Base-by-base conservation (phyloP, 805 yeast species). In the Blastobotrys chiropterorum region DNA sequence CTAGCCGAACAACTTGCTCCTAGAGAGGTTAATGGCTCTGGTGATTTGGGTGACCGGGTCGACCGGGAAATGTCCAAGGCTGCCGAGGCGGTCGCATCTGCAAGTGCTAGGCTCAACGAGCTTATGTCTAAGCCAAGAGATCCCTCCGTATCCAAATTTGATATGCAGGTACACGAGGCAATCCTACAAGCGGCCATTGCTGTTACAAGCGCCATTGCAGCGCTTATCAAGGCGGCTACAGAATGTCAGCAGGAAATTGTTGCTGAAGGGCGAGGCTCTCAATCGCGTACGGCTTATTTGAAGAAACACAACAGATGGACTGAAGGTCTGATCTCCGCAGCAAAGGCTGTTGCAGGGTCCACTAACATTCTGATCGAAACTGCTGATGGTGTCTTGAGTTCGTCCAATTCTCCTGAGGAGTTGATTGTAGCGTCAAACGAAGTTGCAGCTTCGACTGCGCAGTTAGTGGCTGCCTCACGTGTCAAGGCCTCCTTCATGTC, bases 241-340 rank as follows among this genome's bases (percentile, higher is more conserved):
- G 89, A 81, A 38, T 81, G 92, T 17, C 96, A 89, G 67, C 70
- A 78, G 52, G 96, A 89, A 67, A 88, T 89, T 63, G 92, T 84
- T 3, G 77, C 80, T 51, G 79, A 78, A 53, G 88, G 87, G 43
- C 75, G 77, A 53, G 92, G 92, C 2, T 67, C 81, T 0, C 80
- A 77, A 46, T 74, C 87, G 1, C 74, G 81, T 53, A 80, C 89
- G 13, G 86, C 85, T 44, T 89, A 84, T 66, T 90, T 90, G 70
- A 86, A 84, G 66, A 88, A 87, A 68, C 86, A 89, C 66, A 89
- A 83, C 67, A 77, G 92, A 61, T 89, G 97, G 97, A 87, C 96
- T 0, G 95, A 90, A 68, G 97, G 97, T 19, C 80, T 89, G 52
- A 82, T 89, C 30, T 85, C 95, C 54, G 96, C 96, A 15, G 88